Percentiles rank a stretch among this genome's conserved stretches.
phyloP scores from a whole-genome alignment of 768 basidiomycete species.

The Tulasnella sp. region DNA sequence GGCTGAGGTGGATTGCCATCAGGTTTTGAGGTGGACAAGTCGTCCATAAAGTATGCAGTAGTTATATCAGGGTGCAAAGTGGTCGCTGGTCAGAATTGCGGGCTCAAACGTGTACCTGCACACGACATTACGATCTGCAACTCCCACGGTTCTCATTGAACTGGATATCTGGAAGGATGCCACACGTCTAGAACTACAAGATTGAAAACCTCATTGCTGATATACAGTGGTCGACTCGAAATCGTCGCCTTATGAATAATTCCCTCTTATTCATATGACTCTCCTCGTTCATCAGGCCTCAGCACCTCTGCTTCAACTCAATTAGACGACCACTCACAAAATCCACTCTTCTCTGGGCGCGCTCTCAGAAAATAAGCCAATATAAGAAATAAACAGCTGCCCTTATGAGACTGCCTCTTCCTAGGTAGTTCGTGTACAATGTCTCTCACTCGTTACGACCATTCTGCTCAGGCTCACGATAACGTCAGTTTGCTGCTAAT shows the following conservation, averaged over 20 bases:
- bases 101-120: too few species aligned
- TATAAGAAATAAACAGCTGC: slow-evolving; percentile 1
- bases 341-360: slow-evolving; percentile 33
- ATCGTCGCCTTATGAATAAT: slow-evolving; percentile 15
- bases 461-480: too few species aligned
- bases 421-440: neutral
- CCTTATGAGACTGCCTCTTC: neutral
- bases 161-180: too few species aligned
- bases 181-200: slow-evolving; percentile 44
- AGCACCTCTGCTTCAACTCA: slow-evolving; percentile 40
- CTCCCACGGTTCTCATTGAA: too few species aligned
- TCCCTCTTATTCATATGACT: slow-evolving; percentile 32
- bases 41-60: too few species aligned
- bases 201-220: slow-evolving; percentile 75
- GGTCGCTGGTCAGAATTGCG: too few species aligned
- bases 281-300: slow-evolving; percentile 40
- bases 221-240: slow-evolving; percentile 36
- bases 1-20: too few species aligned
- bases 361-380: neutral
- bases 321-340: slow-evolving; percentile 52
- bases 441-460: neutral
- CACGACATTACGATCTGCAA: too few species aligned
- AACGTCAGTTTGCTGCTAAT: too few species aligned
- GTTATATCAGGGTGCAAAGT: too few species aligned
- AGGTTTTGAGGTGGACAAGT: too few species aligned